A percentile compares a stretch with the other conserved stretches of the same genome.
These are phyloP conservation scores for Nadsonia commutata DNA, from an alignment of 1,139 yeast genomes.

Conservation along the genomic window DNA sequence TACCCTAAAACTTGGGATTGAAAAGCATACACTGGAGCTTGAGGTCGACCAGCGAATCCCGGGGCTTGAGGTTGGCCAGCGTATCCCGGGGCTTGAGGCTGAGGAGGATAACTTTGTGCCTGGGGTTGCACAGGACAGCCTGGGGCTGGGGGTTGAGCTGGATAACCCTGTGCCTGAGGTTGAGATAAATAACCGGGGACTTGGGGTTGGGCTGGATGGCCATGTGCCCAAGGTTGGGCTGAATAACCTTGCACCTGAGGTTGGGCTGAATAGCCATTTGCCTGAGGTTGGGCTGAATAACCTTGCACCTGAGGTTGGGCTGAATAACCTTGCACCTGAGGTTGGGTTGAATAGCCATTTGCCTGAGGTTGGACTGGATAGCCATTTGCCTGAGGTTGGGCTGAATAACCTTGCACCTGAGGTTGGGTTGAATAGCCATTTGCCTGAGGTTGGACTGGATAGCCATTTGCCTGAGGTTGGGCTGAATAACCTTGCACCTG, in stretches of 20 bases:
- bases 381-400: neutral
- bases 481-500: conserved; percentile 10
- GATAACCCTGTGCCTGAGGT: conserved; percentile 1
- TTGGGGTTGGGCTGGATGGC: conserved; percentile 2
- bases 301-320: conserved; percentile 9
- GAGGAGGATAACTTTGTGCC: conserved; percentile 4
- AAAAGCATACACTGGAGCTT: too few relatives aligned
- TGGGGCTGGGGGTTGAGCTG: conserved; percentile 4
- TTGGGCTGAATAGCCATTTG: conserved; percentile 5
- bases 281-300: conserved; percentile 5
- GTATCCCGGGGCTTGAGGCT: conserved; percentile 3
- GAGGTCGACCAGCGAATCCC: too few relatives aligned
- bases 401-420: neutral
- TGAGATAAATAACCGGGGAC: neutral
- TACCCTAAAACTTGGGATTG: conserved; percentile 11
- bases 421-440: neutral
- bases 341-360: conserved; percentile 3
- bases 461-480: conserved; percentile 4
- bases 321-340: conserved; percentile 9
- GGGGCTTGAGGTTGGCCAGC: conserved; percentile 2
- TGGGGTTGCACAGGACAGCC: conserved; percentile 4
- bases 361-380: neutral
- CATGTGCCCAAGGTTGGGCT: conserved; percentile 3
- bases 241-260: conserved; percentile 6
- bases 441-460: conserved; percentile 2